Evolutionary conservation across 495 filamentous ascomycete genomes (phyloP).

Genomic region (Tuber calosporum): DNA sequence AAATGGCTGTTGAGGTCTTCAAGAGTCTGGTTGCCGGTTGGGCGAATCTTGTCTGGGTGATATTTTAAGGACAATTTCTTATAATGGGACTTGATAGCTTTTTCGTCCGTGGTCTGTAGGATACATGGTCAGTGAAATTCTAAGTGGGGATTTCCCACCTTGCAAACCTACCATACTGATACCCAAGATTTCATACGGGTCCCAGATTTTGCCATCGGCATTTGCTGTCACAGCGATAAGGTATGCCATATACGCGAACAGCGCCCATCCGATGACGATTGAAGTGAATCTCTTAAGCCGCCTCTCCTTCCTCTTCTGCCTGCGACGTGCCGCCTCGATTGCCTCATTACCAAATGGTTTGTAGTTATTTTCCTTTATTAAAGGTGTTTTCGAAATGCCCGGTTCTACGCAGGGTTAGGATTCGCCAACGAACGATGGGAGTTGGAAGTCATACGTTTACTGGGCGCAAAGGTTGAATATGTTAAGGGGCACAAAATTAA

Average conservation of each 20-base stretch:
- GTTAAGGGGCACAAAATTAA: constrained; percentile 87
- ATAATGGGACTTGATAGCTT: constrained; percentile 82
- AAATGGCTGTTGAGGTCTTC: constrained; percentile 79
- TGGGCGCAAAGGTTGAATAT: constrained; percentile 52
- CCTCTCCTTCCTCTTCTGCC: constrained; percentile 82
- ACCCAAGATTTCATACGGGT: constrained; percentile 89
- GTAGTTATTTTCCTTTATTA: constrained; percentile 63
- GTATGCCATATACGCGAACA: constrained; percentile 90
- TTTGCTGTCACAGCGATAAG: constrained; percentile 61
- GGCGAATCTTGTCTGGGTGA: constrained; percentile 85
- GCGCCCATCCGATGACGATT: constrained; percentile 65
- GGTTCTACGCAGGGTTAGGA: constrained; percentile 47
- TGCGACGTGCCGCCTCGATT: constrained; percentile 74
- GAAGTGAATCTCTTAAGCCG: constrained; percentile 78
- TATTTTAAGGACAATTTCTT: constrained; percentile 73
- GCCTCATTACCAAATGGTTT: constrained; percentile 73
- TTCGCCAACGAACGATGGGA: constrained; percentile 53
- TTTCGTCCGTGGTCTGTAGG: constrained; percentile 68
- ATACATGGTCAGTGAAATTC: constrained; percentile 22
- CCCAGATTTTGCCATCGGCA: constrained; percentile 56
- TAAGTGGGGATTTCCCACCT: constrained; percentile 4
- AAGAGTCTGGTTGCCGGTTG: constrained; percentile 77
- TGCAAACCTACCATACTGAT: constrained; percentile 61
- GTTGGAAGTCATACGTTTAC: constrained; percentile 27
- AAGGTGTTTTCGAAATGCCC: constrained; percentile 52